phyloP scores from a whole-genome alignment of 495 filamentous ascomycete species.

The Astrothelium subdiscretum region DNA sequence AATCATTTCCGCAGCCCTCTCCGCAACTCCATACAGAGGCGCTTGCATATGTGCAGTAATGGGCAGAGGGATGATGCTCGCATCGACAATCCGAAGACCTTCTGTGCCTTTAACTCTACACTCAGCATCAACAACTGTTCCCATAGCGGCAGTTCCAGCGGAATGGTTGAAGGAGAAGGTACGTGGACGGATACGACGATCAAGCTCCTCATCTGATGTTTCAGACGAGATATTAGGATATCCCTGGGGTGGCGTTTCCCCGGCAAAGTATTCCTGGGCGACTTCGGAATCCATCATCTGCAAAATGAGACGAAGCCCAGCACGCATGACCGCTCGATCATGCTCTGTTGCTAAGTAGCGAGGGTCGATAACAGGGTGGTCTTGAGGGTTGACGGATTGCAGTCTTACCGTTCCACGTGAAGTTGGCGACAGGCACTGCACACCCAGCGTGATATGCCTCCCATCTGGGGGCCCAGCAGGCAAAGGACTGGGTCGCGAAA shows the following conservation, averaged over 20 bases:
- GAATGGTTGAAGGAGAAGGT: conserved; percentile 45
- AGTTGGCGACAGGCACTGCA: not conserved
- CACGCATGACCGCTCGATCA: not conserved
- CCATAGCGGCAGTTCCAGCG: conserved; percentile 43
- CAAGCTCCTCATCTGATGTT: conserved; percentile 37
- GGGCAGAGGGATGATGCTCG: conserved; percentile 42
- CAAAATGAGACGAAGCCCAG: not conserved
- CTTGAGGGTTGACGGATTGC: not conserved
- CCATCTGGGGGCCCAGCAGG: not conserved
- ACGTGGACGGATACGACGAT: conserved; percentile 36
- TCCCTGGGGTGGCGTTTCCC: not conserved
- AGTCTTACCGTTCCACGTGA: conserved; percentile 1
- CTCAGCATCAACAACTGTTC: conserved; percentile 44
- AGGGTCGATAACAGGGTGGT: not conserved
- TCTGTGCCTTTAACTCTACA: conserved; percentile 41
- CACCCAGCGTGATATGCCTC: not conserved
- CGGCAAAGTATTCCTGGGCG: not conserved
- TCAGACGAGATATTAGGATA: conserved; percentile 23
- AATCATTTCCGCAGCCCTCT: conserved; percentile 46
- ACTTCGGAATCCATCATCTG: not conserved
- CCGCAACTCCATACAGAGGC: conserved; percentile 47
- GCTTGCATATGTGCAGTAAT: conserved; percentile 47
- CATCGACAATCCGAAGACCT: conserved; percentile 44
- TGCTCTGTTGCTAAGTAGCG: not conserved
- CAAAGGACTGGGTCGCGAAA: too few species aligned